Percentiles rank a stretch among this genome's conserved stretches.
phyloP scores from a whole-genome alignment of 1,284 basidiomycete genomes.

The Puccinia coronata region DNA sequence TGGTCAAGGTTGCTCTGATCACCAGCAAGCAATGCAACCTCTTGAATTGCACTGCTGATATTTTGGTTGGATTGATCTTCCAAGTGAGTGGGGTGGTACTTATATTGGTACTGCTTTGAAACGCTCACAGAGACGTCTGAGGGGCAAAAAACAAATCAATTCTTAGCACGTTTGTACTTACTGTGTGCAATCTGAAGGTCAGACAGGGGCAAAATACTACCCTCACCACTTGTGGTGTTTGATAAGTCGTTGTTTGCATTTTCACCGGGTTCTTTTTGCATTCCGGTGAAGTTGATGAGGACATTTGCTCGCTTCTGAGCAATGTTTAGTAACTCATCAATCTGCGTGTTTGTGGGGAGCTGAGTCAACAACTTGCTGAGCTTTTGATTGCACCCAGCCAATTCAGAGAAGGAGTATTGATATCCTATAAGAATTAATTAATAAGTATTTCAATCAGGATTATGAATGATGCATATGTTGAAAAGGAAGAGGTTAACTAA shows the following conservation, averaged over 20 bases:
- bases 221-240: background rate
- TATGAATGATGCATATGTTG: too few species aligned
- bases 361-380: background rate
- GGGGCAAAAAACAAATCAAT: too few species aligned
- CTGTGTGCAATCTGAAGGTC: too few species aligned
- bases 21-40: background rate
- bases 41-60: background rate
- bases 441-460: background rate
- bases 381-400: background rate
- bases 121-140: background rate
- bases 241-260: background rate
- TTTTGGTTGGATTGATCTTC: background rate
- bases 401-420: conserved; percentile 10
- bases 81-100: background rate
- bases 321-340: background rate
- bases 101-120: background rate
- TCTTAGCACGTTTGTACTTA: background rate
- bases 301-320: background rate
- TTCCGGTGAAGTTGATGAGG: conserved; percentile 15
- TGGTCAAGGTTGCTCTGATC: background rate
- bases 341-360: background rate
- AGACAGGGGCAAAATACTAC: background rate
- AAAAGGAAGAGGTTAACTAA: background rate
- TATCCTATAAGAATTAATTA: conserved; percentile 4
- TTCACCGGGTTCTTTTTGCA: conserved; percentile 7